Evolutionary conservation across 2,329 filamentous ascomycete genomes (phyloP).

Genomic region (Elsinoe batatas): DNA sequence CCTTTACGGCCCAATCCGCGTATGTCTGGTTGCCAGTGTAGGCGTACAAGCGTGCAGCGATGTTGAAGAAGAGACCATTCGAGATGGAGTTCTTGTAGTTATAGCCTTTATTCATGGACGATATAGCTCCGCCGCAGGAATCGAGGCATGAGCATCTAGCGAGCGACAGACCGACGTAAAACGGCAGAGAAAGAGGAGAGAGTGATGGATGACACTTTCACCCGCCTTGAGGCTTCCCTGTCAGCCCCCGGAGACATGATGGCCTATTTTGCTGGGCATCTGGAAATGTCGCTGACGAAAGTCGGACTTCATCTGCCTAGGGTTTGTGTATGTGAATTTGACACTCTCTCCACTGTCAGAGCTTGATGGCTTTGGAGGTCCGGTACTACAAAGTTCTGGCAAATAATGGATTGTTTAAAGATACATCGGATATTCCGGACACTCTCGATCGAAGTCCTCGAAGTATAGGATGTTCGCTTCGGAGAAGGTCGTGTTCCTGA

Average conservation of each 20-base stretch:
- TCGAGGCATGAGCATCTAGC: neutral
- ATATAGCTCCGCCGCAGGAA: neutral
- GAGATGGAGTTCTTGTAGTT: slow-evolving; percentile 50
- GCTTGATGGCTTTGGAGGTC: too few species aligned
- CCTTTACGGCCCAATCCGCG: slow-evolving; percentile 59
- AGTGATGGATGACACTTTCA: neutral
- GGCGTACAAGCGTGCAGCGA: slow-evolving; percentile 57
- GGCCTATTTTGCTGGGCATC: neutral
- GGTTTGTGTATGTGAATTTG: neutral
- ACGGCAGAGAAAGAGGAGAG: neutral
- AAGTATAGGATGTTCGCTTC: too few species aligned
- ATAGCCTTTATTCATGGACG: slow-evolving; percentile 52
- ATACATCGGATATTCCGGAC: too few species aligned
- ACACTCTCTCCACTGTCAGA: too few species aligned
- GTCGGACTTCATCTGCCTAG: neutral
- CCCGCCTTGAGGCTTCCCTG: neutral
- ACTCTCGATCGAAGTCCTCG: too few species aligned
- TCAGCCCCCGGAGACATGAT: too few species aligned
- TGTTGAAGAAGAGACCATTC: slow-evolving; percentile 49
- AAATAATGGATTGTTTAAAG: too few species aligned
- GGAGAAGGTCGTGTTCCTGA: too few species aligned
- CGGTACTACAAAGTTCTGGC: too few species aligned
- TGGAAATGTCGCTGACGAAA: neutral
- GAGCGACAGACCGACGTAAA: neutral
- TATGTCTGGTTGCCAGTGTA: slow-evolving; percentile 77